Evolutionary conservation across 78 protist species (phyloP), one percentile per base, ranked within the genome.

Genomic region (Trichosphaerium sp.): DNA sequence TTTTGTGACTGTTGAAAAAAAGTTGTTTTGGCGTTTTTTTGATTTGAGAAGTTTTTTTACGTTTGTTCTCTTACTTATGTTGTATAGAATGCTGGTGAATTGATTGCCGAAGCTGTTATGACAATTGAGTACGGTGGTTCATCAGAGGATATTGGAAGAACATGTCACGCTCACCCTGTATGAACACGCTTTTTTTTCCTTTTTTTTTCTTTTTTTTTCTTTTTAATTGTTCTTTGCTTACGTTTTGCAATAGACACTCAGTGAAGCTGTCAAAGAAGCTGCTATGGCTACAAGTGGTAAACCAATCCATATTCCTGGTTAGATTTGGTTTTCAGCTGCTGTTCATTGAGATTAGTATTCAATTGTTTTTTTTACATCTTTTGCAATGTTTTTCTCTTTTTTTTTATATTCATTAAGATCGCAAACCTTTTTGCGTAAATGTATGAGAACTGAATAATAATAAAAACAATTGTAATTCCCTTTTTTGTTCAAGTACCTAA

Each of bases 191-290:
- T 2, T 10, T 3, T 0, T 12, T 1, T n/a, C 1, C n/a, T 29
- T 37, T 18, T 14, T 4, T 48, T 4, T 51, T 38, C 39, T 6
- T 37, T 2, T 52, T 11, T 1, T 37, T 21, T 47, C 29, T 14
- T 4, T 15, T 3, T n/a, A 6, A 1, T 1, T 7, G 25, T 29
- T 28, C 54, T 42, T 3, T 49, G 2, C 11, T 34, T 1, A 35
- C 31, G 12, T 12, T 7, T 51, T 62, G 4, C 6, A 37, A 7
- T 67, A 81, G 61, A 96, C 98, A 25, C 43, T 91, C 47, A 48
- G 83, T 37, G 99, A 97, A 82, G 99, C 98, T 5, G 62, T 97
- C 77, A 91, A 92, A 81, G 99, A 95, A 75, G 98, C 99, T 26
- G 73, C 80, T 34, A 61, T 94, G 85, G 77, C 74, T 26, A 64